Percentiles rank a stretch among this genome's conserved stretches.
Conservation (phyloP, 2,329 filamentous ascomycete species). For the Xenosphaeropsis pyriputrescens region DNA sequence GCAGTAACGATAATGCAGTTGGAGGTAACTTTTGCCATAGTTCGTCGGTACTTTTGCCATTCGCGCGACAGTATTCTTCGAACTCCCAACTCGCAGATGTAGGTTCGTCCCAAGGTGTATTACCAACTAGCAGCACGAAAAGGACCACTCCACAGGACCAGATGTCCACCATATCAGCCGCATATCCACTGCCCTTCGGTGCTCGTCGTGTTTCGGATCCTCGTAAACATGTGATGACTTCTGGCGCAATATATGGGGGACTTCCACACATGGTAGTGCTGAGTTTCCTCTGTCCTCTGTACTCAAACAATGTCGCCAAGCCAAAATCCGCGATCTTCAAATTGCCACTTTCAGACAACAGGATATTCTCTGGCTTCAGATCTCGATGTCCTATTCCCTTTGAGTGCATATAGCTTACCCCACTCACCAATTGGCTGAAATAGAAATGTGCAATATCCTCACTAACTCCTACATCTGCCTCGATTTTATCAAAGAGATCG, state of each 20-base stretch:
- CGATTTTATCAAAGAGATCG: constrained; percentile 98
- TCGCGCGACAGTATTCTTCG: constrained; percentile 67
- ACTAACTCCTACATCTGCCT: constrained; percentile 88
- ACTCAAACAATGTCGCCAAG: constrained; percentile 83
- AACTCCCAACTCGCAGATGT: constrained; percentile 80
- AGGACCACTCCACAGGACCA: constrained; percentile 98
- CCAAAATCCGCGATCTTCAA: constrained; percentile 96
- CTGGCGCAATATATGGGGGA: constrained; percentile 92
- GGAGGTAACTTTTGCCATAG: constrained; percentile 69
- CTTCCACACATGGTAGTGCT: constrained; percentile 88
- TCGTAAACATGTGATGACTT: constrained; percentile 50
- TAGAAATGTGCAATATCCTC: constrained; percentile 94
- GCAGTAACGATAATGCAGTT: constrained; percentile 64
- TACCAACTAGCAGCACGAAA: constrained; percentile 87
- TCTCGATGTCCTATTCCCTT: constrained; percentile 91
- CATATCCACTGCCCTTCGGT: constrained; percentile 44
- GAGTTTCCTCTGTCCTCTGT: constrained; percentile 68
- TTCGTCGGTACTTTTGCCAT: constrained; percentile 70
- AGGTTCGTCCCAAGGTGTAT: constrained; percentile 95
- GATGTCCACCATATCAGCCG: constrained; percentile 73
- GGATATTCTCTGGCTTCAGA: constrained; percentile 88
- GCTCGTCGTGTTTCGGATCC: constrained; percentile 28
- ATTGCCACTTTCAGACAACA: constrained; percentile 71
- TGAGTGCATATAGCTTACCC: constrained; percentile 88
- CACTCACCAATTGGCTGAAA: constrained; percentile 81